These are phyloP conservation scores for Ocimum tenuiflorum DNA, from an alignment of 257 asterid species.

Conservation along the genomic window DNA sequence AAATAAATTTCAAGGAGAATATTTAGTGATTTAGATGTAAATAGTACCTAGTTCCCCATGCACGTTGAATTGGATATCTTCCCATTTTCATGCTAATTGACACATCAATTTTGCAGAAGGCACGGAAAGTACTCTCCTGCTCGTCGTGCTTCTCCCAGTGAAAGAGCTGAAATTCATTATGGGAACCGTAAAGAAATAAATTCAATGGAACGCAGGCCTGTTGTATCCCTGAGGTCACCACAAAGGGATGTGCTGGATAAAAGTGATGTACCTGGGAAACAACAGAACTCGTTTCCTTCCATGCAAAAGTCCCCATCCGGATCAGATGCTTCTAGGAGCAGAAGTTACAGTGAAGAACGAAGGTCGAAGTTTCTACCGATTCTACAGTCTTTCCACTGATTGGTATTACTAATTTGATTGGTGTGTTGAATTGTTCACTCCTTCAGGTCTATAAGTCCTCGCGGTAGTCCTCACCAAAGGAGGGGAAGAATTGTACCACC, in stretches of 20 bases:
- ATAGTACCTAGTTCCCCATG: neutral
- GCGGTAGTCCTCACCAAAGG: constrained; percentile 27
- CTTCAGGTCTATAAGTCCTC: constrained; percentile 47
- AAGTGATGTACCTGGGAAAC: constrained; percentile 35
- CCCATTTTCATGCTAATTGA: neutral
- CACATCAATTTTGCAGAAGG: constrained; percentile 30
- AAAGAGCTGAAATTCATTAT: constrained; percentile 26
- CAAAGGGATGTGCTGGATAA: constrained; percentile 46
- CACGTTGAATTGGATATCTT: constrained; percentile 7
- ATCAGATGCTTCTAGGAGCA: constrained; percentile 45
- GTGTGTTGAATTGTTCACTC: constrained; percentile 11
- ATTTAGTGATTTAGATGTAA: neutral
- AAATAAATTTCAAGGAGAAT: too few relatives aligned
- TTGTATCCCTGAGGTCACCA: constrained; percentile 51
- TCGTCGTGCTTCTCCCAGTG: constrained; percentile 39
- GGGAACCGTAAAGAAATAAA: constrained; percentile 28
- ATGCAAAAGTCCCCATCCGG: constrained; percentile 32
- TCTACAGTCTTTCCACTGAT: constrained; percentile 15
- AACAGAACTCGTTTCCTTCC: constrained; percentile 29
- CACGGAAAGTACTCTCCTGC: constrained; percentile 46
- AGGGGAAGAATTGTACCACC: constrained; percentile 33
- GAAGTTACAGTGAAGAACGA: constrained; percentile 37
- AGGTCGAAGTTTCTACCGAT: constrained; percentile 28
- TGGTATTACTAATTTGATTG: neutral
- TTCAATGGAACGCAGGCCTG: constrained; percentile 33